phyloP scores from a whole-genome alignment of 208 protist genomes.

The Leptomonas pyrrhocoris region DNA sequence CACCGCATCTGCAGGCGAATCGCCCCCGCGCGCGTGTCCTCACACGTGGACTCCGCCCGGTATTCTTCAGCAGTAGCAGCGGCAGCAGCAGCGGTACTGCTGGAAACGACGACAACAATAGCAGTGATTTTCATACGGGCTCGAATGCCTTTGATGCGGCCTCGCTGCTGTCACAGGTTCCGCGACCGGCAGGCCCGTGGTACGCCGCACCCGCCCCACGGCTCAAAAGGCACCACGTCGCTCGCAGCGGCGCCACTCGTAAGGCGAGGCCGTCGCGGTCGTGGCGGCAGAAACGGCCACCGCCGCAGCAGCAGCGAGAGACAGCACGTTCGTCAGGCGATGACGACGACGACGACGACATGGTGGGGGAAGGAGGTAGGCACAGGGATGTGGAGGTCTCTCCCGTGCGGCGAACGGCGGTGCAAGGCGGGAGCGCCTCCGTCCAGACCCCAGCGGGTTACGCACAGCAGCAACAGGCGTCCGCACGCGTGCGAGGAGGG shows the following conservation, averaged over 20 bases:
- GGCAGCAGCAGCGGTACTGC: neutral
- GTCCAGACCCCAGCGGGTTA: too few species aligned
- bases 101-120: neutral
- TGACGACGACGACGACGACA: neutral
- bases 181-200: conserved; percentile 24
- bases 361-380: neutral
- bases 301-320: neutral
- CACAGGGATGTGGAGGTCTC: neutral
- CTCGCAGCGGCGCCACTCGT: neutral
- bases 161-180: neutral
- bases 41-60: conserved; percentile 25
- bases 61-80: conserved; percentile 15
- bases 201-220: conserved; percentile 19
- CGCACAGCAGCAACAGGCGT: neutral
- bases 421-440: neutral
- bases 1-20: conserved; percentile 23
- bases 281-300: neutral
- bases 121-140: neutral
- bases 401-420: neutral
- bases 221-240: neutral
- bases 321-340: neutral
- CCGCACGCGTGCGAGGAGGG: neutral
- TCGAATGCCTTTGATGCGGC: neutral
- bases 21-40: conserved; percentile 25
- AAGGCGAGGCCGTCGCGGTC: neutral